Evolutionary conservation across 345 rosid species (phyloP), one percentile per base, ranked within the genome.

Genomic region (Heritiera fomes): DNA sequence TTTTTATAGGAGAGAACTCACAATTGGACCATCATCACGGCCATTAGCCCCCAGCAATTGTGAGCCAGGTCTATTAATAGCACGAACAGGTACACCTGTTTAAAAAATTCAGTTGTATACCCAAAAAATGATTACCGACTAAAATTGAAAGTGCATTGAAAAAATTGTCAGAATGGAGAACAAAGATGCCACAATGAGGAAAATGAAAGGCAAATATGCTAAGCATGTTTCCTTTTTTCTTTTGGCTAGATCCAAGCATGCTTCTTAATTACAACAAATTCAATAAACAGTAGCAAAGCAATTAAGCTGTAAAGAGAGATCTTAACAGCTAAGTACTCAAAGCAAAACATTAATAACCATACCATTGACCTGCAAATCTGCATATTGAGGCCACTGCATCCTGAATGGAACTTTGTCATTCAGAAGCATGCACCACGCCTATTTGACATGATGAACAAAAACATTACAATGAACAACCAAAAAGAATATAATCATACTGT

Each of bases 361-460:
- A 97, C 99, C 99, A 87, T 97, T 97, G 82, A 94, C 84, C 84
- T 93, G 99, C 77, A 97, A 87, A 81, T 97, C 98, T 66, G 96
- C 89, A 86, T 82, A 85, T 61, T 97, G 98, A 11, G 99, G 99
- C 99, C 99, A 97, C 72, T 94, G 99, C 96, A 97, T 92, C 91
- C 99, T 89, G 79, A 85, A 97, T 52, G 91, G 81, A 78, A 97
- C 99, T 85, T 93, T 94, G 85, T 97, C 98, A 84, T 94, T 97
- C 83, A 97, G 82, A 84, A 97, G 99, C 97, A 97, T 93, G 82
- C 99, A 97, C 99, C 99, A 97, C 13, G 94, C 97, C 98, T 95
- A 59, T 41, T 76, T 8, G 71, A 75, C 56, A 78, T 18, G 80
- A 52, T 40, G 71, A 52, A 65, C 55, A 62, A 71, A 73, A 56